Evolutionary conservation across 2,329 filamentous ascomycete genomes (phyloP).

Genomic region (Phoma sp.): DNA sequence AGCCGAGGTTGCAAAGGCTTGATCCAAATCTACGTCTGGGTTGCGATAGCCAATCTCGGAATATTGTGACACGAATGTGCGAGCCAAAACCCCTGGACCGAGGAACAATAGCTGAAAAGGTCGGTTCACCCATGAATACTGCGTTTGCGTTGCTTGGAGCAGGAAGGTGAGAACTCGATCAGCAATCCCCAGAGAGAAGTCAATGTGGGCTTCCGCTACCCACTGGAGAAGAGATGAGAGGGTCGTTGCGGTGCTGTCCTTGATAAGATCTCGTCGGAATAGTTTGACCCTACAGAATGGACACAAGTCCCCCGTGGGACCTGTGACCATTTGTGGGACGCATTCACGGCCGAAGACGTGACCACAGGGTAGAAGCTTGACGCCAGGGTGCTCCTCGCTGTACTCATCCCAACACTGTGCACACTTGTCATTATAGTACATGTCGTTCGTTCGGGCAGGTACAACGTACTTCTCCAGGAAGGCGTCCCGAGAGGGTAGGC

Average conservation of each 20-base stretch:
- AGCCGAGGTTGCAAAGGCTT: too few species aligned
- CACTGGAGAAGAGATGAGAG: background rate
- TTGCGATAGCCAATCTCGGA: background rate
- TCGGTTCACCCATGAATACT: background rate
- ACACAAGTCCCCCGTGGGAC: slow-evolving; percentile 15
- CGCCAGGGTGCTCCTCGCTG: slow-evolving; percentile 16
- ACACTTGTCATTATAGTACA: slow-evolving; percentile 24
- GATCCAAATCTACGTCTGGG: background rate
- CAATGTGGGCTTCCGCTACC: background rate
- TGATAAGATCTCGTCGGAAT: background rate
- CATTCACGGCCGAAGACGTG: slow-evolving; percentile 26
- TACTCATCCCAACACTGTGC: slow-evolving; percentile 23
- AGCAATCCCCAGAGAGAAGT: background rate
- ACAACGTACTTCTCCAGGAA: slow-evolving; percentile 17
- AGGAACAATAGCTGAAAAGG: background rate
- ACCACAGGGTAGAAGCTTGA: slow-evolving; percentile 21
- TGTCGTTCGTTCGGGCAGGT: slow-evolving; percentile 19
- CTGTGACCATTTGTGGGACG: slow-evolving; percentile 5
- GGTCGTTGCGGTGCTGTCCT: background rate
- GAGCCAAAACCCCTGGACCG: background rate
- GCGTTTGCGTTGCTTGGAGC: background rate
- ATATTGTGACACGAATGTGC: background rate
- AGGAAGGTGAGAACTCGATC: background rate
- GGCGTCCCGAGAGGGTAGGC: slow-evolving; percentile 3
- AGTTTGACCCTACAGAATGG: slow-evolving; percentile 17